phyloP scores from a whole-genome alignment of 2,329 filamentous ascomycete genomes.

The Camillea tinctor region DNA sequence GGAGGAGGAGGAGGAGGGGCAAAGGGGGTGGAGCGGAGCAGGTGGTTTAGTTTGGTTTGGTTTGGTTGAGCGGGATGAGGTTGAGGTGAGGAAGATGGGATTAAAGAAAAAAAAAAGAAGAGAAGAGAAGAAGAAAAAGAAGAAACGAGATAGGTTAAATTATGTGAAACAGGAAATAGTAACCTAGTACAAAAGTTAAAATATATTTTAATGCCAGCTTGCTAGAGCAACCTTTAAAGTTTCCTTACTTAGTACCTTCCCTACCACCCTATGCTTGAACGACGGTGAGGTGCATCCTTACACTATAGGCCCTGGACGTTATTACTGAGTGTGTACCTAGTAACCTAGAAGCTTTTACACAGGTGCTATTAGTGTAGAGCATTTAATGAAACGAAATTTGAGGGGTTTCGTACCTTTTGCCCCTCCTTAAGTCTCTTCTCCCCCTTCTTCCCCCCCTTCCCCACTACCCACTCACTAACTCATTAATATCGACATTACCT shows the following conservation, averaged over 20 bases:
- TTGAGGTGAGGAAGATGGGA: too few species aligned
- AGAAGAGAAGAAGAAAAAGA: too few species aligned
- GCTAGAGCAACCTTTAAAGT: neutral
- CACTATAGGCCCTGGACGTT: neutral
- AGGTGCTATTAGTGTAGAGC: neutral
- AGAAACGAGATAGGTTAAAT: too few species aligned
- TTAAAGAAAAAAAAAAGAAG: too few species aligned
- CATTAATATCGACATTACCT: too few species aligned
- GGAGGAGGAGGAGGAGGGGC: too few species aligned
- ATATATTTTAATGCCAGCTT: too few species aligned
- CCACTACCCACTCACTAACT: neutral
- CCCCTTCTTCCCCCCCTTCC: neutral
- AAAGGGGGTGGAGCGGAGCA: too few species aligned
- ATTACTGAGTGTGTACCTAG: neutral
- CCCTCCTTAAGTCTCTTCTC: neutral
- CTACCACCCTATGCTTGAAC: neutral
- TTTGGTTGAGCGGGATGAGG: too few species aligned
- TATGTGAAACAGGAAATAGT: slow-evolving; percentile 7
- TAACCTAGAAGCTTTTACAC: neutral
- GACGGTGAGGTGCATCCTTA: neutral
- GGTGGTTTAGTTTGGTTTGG: too few species aligned
- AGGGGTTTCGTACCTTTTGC: slow-evolving; percentile 5
- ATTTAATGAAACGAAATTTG: slow-evolving; percentile 10
- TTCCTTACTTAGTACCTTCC: too few species aligned
- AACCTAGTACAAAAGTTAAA: too few species aligned